phyloP scores from a whole-genome alignment of 306 rosid species.

The Prunus padus region DNA sequence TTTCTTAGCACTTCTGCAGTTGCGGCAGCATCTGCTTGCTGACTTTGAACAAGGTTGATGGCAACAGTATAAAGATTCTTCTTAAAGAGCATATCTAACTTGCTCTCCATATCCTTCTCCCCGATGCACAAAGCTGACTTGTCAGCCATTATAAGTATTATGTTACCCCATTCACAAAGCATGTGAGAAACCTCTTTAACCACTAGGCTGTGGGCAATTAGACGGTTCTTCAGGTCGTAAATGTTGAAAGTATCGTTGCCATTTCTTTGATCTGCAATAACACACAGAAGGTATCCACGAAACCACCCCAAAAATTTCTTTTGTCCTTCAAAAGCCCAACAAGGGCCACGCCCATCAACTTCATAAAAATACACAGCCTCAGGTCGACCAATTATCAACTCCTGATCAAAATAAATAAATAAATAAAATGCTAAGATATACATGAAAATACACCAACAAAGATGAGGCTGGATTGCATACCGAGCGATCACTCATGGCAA shows the following conservation, averaged over 20 bases:
- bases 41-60: conserved; percentile 94
- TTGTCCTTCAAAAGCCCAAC: conserved; percentile 99
- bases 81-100: conserved; percentile 94
- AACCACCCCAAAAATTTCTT: conserved; percentile 94
- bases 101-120: conserved; percentile 99
- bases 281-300: conserved; percentile 93
- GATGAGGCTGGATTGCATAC: conserved; percentile 43
- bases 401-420: conserved; percentile 41
- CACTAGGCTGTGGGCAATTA: conserved; percentile 81
- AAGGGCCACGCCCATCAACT: conserved; percentile 99
- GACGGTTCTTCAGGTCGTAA: conserved; percentile 88
- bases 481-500: conserved; percentile 90
- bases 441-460: conserved; percentile 5
- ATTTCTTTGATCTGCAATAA: conserved; percentile 89
- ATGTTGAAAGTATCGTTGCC: conserved; percentile 76
- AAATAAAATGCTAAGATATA: conserved; percentile 7
- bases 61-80: conserved; percentile 91
- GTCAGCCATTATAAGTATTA: conserved; percentile 83
- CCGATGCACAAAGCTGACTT: conserved; percentile 88
- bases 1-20: conserved; percentile 96
- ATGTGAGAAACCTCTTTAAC: conserved; percentile 89
- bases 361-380: conserved; percentile 97
- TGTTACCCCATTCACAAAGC: conserved; percentile 98
- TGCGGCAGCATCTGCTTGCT: conserved; percentile 98
- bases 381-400: conserved; percentile 86